Evolutionary conservation across 768 basidiomycete genomes (phyloP).

Genomic region (Termitomyces sp.): DNA sequence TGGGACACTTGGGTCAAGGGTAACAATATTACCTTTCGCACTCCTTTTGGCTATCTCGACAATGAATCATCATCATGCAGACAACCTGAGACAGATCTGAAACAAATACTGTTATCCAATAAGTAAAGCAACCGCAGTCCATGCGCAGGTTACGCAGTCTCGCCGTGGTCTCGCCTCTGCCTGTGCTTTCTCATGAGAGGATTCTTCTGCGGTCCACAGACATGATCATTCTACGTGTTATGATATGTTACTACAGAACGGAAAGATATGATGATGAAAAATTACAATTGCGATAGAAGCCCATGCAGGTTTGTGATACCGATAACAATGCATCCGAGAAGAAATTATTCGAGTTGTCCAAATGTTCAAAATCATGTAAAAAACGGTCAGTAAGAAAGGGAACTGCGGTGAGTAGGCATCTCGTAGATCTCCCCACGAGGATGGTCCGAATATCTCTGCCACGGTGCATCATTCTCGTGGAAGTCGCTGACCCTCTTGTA

Average conservation of each 20-base stretch:
- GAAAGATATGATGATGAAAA: background rate
- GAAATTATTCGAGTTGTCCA: background rate
- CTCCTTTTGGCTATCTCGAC: too few relatives aligned
- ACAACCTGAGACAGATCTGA: background rate
- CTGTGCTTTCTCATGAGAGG: too few relatives aligned
- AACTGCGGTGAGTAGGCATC: background rate
- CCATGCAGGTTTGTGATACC: background rate
- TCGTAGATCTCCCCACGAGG: slow-evolving; percentile 6
- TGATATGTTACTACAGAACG: background rate
- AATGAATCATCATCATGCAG: background rate
- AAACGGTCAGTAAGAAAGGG: background rate
- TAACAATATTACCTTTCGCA: too few relatives aligned
- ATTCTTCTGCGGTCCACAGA: background rate
- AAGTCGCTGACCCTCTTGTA: slow-evolving; percentile 15
- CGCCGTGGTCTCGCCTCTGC: too few relatives aligned
- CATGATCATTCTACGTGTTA: background rate
- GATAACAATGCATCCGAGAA: background rate
- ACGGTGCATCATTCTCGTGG: slow-evolving; percentile 13
- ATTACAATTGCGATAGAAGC: background rate
- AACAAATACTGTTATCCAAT: background rate
- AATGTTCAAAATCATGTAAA: background rate
- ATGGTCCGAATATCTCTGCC: slow-evolving; percentile 12
- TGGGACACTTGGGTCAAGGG: background rate
- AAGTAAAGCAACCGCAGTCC: too few relatives aligned
- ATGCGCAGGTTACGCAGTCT: too few relatives aligned